Evolutionary conservation across 108 stramenopile species (phyloP), one percentile per base, ranked within the genome.

Genomic region (Ochromonas danica): DNA sequence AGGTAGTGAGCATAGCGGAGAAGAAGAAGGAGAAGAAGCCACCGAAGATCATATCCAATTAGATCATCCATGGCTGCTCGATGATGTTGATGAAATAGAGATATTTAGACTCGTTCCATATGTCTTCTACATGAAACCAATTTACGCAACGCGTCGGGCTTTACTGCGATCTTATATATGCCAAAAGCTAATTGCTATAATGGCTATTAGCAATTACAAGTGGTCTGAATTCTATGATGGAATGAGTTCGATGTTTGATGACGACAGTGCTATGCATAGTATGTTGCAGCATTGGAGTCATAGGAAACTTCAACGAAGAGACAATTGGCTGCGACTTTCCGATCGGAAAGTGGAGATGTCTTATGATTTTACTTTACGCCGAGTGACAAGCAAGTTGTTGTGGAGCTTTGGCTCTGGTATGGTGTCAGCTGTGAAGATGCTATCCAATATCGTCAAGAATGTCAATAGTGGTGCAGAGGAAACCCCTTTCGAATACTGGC

Each of bases 41-140:
- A 67, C 63, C 31, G 63, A 67, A 28, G 63, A 67, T 36, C 63
- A 67, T 36, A 67, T 67, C 25, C 30, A 28, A 28, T 36, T 67
- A 28, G 63, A 67, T 67, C 63, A 25, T 14, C 31, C 17, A 10
- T 67, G 63, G 63, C 27, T 67, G 10, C 25, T 67, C 14, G 33
- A 28, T 35, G 63, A 67, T 67, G 35, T 36, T 6, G 3, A 14
- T 33, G 31, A 36, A 3, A 67, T 67, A 67, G 30, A 22, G 33
- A 33, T 36, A 36, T 67, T 35, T 36, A 67, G 25, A 36, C 6
- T 35, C 6, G 31, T 67, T 6, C 27, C 63, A 6, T 25, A 28
- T 3, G 30, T 33, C 3, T 67, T 67, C 31, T 67, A 67, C 31
- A 33, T 31, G 31, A 3, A 25, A 36, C 63, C 63, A 10, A 10